Percentiles rank a stretch among this genome's conserved stretches.
phyloP scores from a whole-genome alignment of 805 yeast species.

The Kodamaea laetipori region DNA sequence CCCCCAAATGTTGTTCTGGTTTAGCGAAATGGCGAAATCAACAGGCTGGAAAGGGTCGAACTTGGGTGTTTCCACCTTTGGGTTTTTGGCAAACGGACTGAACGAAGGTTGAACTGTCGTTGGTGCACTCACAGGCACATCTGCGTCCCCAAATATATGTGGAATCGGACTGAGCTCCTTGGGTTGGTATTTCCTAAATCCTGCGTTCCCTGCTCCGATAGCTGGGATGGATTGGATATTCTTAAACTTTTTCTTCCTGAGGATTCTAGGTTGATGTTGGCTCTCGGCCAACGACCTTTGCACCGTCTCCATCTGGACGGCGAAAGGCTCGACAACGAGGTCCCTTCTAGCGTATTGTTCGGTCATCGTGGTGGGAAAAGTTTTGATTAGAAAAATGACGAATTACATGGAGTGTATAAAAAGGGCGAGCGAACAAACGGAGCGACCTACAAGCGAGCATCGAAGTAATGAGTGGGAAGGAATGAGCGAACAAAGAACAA shows the following conservation, averaged over 20 bases:
- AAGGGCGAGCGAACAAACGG: too few species aligned
- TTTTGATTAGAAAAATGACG: conserved; percentile 1
- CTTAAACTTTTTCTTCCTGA: conserved; percentile 8
- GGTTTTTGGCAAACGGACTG: conserved; percentile 1
- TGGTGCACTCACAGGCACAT: neutral
- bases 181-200: neutral
- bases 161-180: conserved; percentile 9
- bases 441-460: too few species aligned
- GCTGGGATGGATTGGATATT: neutral
- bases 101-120: neutral
- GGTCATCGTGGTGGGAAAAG: conserved; percentile 2
- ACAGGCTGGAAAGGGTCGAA: conserved; percentile 34
- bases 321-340: conserved; percentile 31
- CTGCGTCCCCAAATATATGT: conserved; percentile 8
- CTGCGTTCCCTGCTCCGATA: neutral
- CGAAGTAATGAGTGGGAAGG: too few species aligned
- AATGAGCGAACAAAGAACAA: too few species aligned
- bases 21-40: conserved; percentile 11
- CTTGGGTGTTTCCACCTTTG: conserved; percentile 13
- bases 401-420: neutral
- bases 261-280: conserved; percentile 32
- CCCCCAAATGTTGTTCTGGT: conserved; percentile 30
- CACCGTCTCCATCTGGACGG: conserved; percentile 34
- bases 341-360: conserved; percentile 8
- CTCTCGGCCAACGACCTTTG: conserved; percentile 35